phyloP scores from a whole-genome alignment of 148 eudicot species.

The Cornus florida region DNA sequence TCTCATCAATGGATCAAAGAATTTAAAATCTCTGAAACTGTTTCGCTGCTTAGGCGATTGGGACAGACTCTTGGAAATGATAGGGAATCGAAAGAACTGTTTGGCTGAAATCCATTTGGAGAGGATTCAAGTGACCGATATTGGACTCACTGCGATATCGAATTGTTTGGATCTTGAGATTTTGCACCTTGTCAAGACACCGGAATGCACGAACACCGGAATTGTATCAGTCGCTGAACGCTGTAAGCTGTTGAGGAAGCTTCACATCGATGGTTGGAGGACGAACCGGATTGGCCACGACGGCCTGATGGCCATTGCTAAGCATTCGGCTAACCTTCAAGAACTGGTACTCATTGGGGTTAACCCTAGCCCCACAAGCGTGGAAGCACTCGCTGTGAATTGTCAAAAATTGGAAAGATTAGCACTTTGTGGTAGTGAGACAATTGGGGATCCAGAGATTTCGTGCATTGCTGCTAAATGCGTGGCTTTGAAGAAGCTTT shows the following conservation, averaged over 20 bases:
- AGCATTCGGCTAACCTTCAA: constrained; percentile 53
- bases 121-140: constrained; percentile 76
- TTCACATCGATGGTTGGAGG: constrained; percentile 90
- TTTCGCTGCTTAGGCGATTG: constrained; percentile 72
- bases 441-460: constrained; percentile 72
- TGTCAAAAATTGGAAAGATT: constrained; percentile 67
- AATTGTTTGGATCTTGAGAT: constrained; percentile 52
- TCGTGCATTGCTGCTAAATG: constrained; percentile 64
- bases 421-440: constrained; percentile 78
- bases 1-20: constrained; percentile 54
- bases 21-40: constrained; percentile 52
- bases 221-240: constrained; percentile 49
- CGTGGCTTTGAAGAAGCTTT: constrained; percentile 68
- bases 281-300: constrained; percentile 80
- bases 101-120: constrained; percentile 69
- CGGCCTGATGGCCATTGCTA: constrained; percentile 60
- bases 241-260: constrained; percentile 73
- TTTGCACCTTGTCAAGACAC: constrained; percentile 68
- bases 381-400: constrained; percentile 53
- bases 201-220: constrained; percentile 67
- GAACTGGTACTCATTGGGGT: constrained; percentile 79
- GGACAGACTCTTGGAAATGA: constrained; percentile 56
- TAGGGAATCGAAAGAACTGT: constrained; percentile 31
- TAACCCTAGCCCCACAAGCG: constrained; percentile 45
- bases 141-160: constrained; percentile 52